These are phyloP conservation scores for Microsporum ferrugineum DNA, from an alignment of 2,329 filamentous ascomycete genomes.

Conservation along the genomic window DNA sequence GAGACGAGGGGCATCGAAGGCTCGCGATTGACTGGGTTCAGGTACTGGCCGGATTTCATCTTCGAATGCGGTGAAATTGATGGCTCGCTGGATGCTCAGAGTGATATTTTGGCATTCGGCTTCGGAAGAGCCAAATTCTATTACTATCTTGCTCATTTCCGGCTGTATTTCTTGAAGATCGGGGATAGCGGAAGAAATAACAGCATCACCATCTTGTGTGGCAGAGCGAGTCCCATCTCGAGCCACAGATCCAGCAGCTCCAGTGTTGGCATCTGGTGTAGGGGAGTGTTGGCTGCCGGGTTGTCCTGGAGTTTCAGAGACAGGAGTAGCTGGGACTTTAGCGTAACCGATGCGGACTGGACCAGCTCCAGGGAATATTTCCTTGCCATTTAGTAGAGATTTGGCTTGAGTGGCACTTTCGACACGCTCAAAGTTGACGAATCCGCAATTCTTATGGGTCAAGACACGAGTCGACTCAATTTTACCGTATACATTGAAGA, in stretches of 20 bases:
- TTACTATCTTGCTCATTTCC: slow-evolving; percentile 76
- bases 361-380: slow-evolving; percentile 94
- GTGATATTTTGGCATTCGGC: slow-evolving; percentile 66
- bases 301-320: slow-evolving; percentile 68
- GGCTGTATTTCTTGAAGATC: slow-evolving; percentile 64
- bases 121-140: slow-evolving; percentile 73
- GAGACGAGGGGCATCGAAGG: slow-evolving; percentile 88
- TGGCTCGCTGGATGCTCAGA: slow-evolving; percentile 61
- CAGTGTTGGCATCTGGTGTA: slow-evolving; percentile 69
- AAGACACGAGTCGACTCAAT: slow-evolving; percentile 87
- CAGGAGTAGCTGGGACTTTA: slow-evolving; percentile 80
- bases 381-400: slow-evolving; percentile 80
- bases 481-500: slow-evolving; percentile 85
- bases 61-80: slow-evolving; percentile 59
- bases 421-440: slow-evolving; percentile 89
- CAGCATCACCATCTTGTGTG: slow-evolving; percentile 25
- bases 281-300: slow-evolving; percentile 82
- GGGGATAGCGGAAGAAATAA: slow-evolving; percentile 47
- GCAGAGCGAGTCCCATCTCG: slow-evolving; percentile 15
- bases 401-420: slow-evolving; percentile 88
- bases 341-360: slow-evolving; percentile 94
- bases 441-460: slow-evolving; percentile 97
- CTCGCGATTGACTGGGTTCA: slow-evolving; percentile 76
- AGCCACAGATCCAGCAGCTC: slow-evolving; percentile 18
- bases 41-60: slow-evolving; percentile 81